These are phyloP conservation scores for Suillus lakei DNA, from an alignment of 768 basidiomycete species.

Conservation along the genomic window DNA sequence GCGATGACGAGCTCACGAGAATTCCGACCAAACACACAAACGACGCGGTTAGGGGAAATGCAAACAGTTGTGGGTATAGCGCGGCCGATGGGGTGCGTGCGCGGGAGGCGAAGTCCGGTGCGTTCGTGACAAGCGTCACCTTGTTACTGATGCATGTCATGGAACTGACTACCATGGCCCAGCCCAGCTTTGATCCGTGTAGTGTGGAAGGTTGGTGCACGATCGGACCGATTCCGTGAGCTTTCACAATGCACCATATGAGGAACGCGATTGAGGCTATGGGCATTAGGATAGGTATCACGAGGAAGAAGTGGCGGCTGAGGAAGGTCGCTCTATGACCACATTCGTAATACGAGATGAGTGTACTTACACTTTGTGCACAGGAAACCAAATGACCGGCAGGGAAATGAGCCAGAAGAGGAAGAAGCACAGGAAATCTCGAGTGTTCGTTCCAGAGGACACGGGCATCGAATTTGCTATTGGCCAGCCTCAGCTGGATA, in stretches of 20 bases:
- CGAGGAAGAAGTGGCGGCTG: slow-evolving; percentile 78
- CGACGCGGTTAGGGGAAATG: slow-evolving; percentile 75
- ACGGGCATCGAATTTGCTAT: slow-evolving; percentile 71
- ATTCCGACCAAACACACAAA: slow-evolving; percentile 82
- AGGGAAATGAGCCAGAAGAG: slow-evolving; percentile 84
- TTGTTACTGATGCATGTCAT: slow-evolving; percentile 84
- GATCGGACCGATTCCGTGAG: slow-evolving; percentile 78
- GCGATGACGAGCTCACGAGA: slow-evolving; percentile 78
- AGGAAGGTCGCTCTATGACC: slow-evolving; percentile 17
- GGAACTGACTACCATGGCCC: slow-evolving; percentile 74
- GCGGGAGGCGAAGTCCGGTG: slow-evolving; percentile 76
- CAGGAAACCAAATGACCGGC: slow-evolving; percentile 81
- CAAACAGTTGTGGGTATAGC: slow-evolving; percentile 68
- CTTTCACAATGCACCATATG: slow-evolving; percentile 79
- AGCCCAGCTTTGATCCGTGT: slow-evolving; percentile 72
- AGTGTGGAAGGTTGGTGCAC: slow-evolving; percentile 64
- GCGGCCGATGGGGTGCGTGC: slow-evolving; percentile 61
- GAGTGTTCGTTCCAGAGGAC: slow-evolving; percentile 73
- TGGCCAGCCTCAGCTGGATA: not conserved
- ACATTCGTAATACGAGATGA: slow-evolving; percentile 13
- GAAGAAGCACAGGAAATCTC: slow-evolving; percentile 82
- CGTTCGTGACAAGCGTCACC: slow-evolving; percentile 79
- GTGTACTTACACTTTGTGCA: slow-evolving; percentile 71
- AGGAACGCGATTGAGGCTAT: slow-evolving; percentile 73
- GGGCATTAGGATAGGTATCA: slow-evolving; percentile 77